Base-by-base conservation (phyloP, 1,139 yeast genomes). In the Barnettozyma hawaiiensis region DNA sequence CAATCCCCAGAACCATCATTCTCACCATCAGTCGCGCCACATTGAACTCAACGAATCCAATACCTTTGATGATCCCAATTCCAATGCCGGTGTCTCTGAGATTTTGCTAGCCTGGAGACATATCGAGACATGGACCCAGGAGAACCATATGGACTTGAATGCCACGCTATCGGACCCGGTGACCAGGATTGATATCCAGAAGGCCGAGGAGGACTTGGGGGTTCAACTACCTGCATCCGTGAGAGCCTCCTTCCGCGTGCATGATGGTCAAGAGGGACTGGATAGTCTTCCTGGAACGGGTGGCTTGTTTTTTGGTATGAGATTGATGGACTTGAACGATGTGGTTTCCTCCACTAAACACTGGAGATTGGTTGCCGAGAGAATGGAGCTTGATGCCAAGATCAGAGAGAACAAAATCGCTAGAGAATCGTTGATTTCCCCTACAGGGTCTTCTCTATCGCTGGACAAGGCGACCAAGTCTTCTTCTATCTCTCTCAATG, bases 91-190 rank as follows among this genome's bases (percentile, higher is more conserved):
- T 8, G 79, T 79, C 10, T 78, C 80, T 49, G 86, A 81, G 53
- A 72, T 73, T 2, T 65, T 75, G 31, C 65, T 79, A 33, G 85
- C 86, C 0, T 81, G 89, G 89, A 70, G 83, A 53, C 84, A 78
- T 52, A 78, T 81, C 40, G 79, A 78, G 49, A 66, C 71, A 29
- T 81, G 86, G 85, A 62, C 80, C 7, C 58, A 64, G 18, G 74
- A 70, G 47, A 63, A 78, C 54, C 73, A 75, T 24, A 73, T 77
- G 0, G 87, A 81, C 56, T 58, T 81, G 47, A 66, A 66, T 49
- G 74, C 76, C 20, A 68, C 84, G 0, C 64, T 82, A 32, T 76
- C 79, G 51, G 77, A 74, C 44, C 80, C 83, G 22, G 81, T 85
- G 56, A 80, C 90, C 0, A 65, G 69, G 36, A 66, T 75, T 44